Base-by-base conservation (phyloP, 2,329 filamentous ascomycete species). In the Talaromyces marneffei region DNA sequence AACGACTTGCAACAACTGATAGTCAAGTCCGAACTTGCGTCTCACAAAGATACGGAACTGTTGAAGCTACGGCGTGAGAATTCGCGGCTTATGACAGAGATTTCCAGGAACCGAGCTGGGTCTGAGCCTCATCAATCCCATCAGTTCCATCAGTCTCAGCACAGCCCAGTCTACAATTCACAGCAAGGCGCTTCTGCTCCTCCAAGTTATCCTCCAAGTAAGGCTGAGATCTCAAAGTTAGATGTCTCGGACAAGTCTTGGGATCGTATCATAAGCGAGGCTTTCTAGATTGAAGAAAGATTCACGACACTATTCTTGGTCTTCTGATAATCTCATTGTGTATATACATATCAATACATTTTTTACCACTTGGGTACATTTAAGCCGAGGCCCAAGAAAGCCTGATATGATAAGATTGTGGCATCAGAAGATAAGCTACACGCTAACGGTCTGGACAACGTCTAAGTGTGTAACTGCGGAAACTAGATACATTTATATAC, bases 1-100 rank as follows among this genome's bases (percentile, higher is more conserved):
- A 35, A 63, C 18, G 69, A 69, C 31, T 42, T 72, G 18, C 65
- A 63, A 14, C 60, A 63, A 2, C 66, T 71, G 57, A 66, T 72
- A 39, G 52, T 57, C 20, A 64, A 68, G 52, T 60, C 68, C 3
- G 67, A 71, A 44, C 64, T 66, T 4, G 59, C 68, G 25, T 60
- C 63, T 10, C 44, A 62, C 20, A 52, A 66, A 27, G 58, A 67
- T 25, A 57, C 61, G 37, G 70, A 68, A 16, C 53, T 65, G 3
- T 58, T 65, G 31, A 60, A 60, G 2, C 57, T 72, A 27, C 62
- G 50, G 25, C 62, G 66, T 9, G 69, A 73, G 33, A 70, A 69
- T 44, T 50, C 59, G 10, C 64, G 58, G 33, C 59, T 71, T 50
- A 66, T 65, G 44, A 64, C 63, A 1, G 68, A 71, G 29, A 69